Conservation (phyloP, 2,329 filamentous ascomycete genomes). For the Polychaeton citri region DNA sequence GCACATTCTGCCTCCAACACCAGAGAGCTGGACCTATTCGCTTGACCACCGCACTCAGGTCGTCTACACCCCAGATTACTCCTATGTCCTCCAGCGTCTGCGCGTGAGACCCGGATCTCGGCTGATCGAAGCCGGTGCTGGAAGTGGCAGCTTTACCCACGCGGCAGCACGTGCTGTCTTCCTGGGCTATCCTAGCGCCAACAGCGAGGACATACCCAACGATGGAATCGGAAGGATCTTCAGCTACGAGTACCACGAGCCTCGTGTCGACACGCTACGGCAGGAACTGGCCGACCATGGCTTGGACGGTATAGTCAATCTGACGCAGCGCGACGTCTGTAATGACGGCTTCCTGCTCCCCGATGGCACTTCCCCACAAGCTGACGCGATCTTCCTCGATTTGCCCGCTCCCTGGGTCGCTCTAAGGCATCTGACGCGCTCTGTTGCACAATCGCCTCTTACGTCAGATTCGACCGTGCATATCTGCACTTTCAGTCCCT, state of each 20-base stretch:
- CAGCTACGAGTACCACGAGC: conserved; percentile 71
- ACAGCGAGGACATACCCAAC: conserved; percentile 3
- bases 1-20: conserved; percentile 65
- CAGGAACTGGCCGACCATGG: conserved; percentile 57
- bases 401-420: conserved; percentile 72
- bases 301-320: conserved; percentile 50
- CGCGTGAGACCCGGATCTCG: conserved; percentile 58
- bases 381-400: conserved; percentile 65
- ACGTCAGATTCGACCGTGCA: conserved; percentile 59
- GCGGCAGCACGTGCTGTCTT: conserved; percentile 64
- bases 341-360: conserved; percentile 54
- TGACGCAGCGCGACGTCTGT: conserved; percentile 72
- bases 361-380: conserved; percentile 34
- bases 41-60: conserved; percentile 74
- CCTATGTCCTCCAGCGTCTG: conserved; percentile 67
- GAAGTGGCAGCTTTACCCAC: conserved; percentile 75
- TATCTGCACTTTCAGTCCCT: conserved; percentile 91
- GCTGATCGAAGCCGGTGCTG: conserved; percentile 69
- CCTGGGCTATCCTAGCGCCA: conserved; percentile 47
- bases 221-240: conserved; percentile 50
- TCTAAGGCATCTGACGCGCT: conserved; percentile 57
- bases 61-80: conserved; percentile 78
- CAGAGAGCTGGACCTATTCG: conserved; percentile 69
- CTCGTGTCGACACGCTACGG: conserved; percentile 54
- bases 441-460: conserved; percentile 36